A percentile compares a stretch with the other conserved stretches of the same genome.
Conservation (phyloP, 2,329 filamentous ascomycete species). For the Chrysoporthe deuterocubensis region DNA sequence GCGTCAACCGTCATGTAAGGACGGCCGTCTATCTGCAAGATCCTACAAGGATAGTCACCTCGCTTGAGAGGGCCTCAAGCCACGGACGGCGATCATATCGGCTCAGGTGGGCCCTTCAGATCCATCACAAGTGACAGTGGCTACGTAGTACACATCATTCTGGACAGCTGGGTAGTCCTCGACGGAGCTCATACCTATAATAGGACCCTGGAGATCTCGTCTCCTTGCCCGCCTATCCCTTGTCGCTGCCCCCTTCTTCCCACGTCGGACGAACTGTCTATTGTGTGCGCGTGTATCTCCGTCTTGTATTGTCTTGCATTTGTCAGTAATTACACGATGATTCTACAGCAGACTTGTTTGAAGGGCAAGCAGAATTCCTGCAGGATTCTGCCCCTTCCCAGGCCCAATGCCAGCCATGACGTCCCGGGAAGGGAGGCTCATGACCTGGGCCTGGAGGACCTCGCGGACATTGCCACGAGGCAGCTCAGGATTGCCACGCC, state of each 20-base stretch:
- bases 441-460: background rate
- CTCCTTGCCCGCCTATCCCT: slow-evolving; percentile 12
- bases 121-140: slow-evolving; percentile 26
- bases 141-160: slow-evolving; percentile 10
- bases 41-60: slow-evolving; percentile 21
- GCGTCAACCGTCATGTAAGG: slow-evolving; percentile 11
- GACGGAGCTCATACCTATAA: slow-evolving; percentile 16
- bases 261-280: slow-evolving; percentile 13
- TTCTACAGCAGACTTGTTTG: slow-evolving; percentile 10
- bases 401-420: background rate
- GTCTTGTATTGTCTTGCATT: background rate
- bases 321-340: slow-evolving; percentile 15
- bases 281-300: slow-evolving; percentile 11
- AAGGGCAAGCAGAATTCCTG: slow-evolving; percentile 1
- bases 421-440: slow-evolving; percentile 5
- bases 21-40: slow-evolving; percentile 8
- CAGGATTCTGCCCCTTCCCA: slow-evolving; percentile 15
- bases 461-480: slow-evolving; percentile 20
- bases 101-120: slow-evolving; percentile 18
- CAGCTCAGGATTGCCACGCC: slow-evolving; percentile 3
- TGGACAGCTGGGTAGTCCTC: background rate
- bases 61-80: slow-evolving; percentile 20
- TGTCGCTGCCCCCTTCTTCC: slow-evolving; percentile 8
- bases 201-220: slow-evolving; percentile 24
- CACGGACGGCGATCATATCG: slow-evolving; percentile 20